Evolutionary conservation across 306 rosid genomes (phyloP).

Genomic region (Acacia confusa): DNA sequence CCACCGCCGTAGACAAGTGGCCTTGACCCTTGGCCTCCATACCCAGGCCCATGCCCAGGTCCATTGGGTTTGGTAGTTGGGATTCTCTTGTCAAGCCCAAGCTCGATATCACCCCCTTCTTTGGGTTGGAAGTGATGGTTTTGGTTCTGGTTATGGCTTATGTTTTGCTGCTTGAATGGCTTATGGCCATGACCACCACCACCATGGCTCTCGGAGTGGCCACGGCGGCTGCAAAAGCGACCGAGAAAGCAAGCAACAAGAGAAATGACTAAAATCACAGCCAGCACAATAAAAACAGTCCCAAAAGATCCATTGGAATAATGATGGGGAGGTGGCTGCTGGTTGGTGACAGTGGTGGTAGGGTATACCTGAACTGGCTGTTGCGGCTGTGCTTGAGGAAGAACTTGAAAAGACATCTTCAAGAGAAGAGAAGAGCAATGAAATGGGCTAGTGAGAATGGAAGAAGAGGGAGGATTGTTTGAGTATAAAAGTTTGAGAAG

Average conservation of each 20-base stretch:
- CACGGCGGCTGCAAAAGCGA: constrained; percentile 62
- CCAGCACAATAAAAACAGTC: constrained; percentile 79
- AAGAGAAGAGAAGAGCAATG: not conserved
- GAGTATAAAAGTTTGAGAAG: constrained; percentile 20
- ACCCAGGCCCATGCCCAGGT: not conserved
- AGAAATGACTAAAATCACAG: constrained; percentile 68
- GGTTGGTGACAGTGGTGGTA: constrained; percentile 39
- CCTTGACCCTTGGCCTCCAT: constrained; percentile 19
- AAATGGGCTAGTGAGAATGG: not conserved
- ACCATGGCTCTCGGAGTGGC: constrained; percentile 10
- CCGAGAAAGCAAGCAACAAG: constrained; percentile 77
- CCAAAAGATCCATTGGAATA: constrained; percentile 87
- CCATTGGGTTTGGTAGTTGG: constrained; percentile 35
- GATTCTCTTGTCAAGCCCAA: constrained; percentile 57
- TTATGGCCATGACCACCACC: constrained; percentile 38
- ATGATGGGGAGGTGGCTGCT: constrained; percentile 55
- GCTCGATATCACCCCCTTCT: constrained; percentile 52
- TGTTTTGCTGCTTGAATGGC: constrained; percentile 31
- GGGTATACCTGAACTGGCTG: constrained; percentile 60
- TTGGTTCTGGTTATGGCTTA: constrained; percentile 24
- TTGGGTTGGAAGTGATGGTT: constrained; percentile 35
- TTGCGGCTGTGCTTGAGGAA: constrained; percentile 42
- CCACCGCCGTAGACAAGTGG: not conserved
- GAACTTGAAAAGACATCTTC: constrained; percentile 55
- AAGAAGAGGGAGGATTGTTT: constrained; percentile 3